Percentiles rank a stretch among this genome's conserved stretches.
phyloP scores from a whole-genome alignment of 805 yeast species.

The Nakazawaea pomicola region DNA sequence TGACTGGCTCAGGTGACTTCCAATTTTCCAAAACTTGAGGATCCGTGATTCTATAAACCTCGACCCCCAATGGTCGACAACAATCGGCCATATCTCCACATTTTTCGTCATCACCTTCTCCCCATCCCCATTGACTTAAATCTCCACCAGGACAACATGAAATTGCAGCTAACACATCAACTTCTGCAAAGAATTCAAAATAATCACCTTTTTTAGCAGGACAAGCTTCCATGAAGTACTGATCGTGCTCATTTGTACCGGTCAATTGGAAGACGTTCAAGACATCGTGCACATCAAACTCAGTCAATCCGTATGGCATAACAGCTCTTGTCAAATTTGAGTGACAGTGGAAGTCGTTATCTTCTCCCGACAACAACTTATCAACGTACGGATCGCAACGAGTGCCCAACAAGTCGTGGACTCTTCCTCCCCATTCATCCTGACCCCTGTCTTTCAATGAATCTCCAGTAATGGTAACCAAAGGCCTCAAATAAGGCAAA shows the following conservation, averaged over 20 bases:
- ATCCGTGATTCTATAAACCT: conserved; percentile 51
- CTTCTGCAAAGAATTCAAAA: conserved; percentile 65
- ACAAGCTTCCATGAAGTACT: conserved; percentile 66
- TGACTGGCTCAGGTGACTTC: conserved; percentile 45
- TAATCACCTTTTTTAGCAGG: conserved; percentile 57
- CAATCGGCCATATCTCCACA: conserved; percentile 51
- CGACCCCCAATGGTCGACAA: conserved; percentile 60
- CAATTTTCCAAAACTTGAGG: conserved; percentile 40
- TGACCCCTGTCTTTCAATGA: conserved; percentile 49
- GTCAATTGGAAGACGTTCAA: conserved; percentile 67
- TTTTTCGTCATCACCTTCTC: conserved; percentile 44
- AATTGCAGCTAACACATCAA: conserved; percentile 57
- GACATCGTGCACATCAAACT: conserved; percentile 65
- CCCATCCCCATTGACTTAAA: conserved; percentile 67
- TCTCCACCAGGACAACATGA: conserved; percentile 73
- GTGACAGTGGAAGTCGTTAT: conserved; percentile 64
- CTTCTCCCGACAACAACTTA: conserved; percentile 56
- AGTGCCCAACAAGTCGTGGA: conserved; percentile 63
- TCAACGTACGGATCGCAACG: conserved; percentile 70
- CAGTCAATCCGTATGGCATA: conserved; percentile 55
- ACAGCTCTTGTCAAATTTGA: conserved; percentile 58
- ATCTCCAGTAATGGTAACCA: conserved; percentile 60
- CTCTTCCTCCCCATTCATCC: conserved; percentile 62
- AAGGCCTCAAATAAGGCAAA: conserved; percentile 59
- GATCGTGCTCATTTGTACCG: conserved; percentile 60